Evolutionary conservation across 75 land plant species (phyloP), one percentile per base, ranked within the genome.

Genomic region (Selaginella moellendorffii): DNA sequence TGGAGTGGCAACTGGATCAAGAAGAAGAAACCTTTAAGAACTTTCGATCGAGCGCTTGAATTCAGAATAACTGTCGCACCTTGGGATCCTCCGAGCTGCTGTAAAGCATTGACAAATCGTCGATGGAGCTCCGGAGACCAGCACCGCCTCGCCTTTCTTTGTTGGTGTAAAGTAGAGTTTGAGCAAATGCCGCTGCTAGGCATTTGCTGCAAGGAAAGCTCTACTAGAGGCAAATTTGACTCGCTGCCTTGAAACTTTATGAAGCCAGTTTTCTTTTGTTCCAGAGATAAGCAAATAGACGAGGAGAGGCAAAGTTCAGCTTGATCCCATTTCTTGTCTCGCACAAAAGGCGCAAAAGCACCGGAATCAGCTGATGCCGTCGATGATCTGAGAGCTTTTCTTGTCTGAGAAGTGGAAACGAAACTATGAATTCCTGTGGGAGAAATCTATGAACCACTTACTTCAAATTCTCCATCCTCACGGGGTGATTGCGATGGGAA

Each of bases 121-220:
- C 79, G 56, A 59, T 82, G 85, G 62, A 82, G 67, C 42, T 82
- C 85, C 31, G 79, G 77, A 14, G 85, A 82, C 85, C 85, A 82
- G 65, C 85, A 82, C 36, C 82, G 21, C 26, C 71, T 31, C 18
- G 27, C 25, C 25, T 69, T 69, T 61, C 68, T 69, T 26, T 69
- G 70, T 36, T 36, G 46, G 46, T 36, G 5, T n/a, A n/a, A n/a
- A n/a, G n/a, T n/a, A 5, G 10, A 5, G 14, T 36, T 36, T 5
- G 10, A 5, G 46, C 46, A 36, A 5, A 36, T 36, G 46, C 46
- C 46, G 10, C 5, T 5, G 10, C 5, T 14, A 36, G 46, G 46
- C 46, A 36, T 5, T 36, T 36, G 5, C 46, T 36, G 46, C 14
- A 36, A 14, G 14, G 14, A n/a, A n/a, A n/a, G n/a, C n/a, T n/a